Conservation (phyloP, 73 alveolate species). For the Urostyla sp. region DNA sequence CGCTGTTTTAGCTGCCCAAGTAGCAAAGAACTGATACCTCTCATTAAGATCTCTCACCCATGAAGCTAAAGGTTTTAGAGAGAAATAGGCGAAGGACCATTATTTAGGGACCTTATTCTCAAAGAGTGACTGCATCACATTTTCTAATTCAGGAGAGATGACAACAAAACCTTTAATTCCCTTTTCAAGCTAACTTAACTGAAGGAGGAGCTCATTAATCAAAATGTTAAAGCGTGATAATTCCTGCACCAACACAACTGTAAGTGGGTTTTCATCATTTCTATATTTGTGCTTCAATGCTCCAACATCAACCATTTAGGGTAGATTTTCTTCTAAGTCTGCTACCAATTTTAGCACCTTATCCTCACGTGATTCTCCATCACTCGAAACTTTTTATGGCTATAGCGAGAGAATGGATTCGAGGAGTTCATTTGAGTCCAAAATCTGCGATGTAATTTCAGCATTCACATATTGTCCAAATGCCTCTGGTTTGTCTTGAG, state of each 20-base stretch:
- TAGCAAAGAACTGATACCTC: constrained; percentile 94
- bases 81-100: constrained; percentile 95
- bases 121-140: constrained; percentile 90
- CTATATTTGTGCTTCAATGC: constrained; percentile 93
- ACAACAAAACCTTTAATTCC: constrained; percentile 98
- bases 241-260: constrained; percentile 98
- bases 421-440: constrained; percentile 94
- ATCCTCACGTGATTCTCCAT: constrained; percentile 89
- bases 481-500: constrained; percentile 86
- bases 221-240: constrained; percentile 95
- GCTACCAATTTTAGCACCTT: constrained; percentile 83
- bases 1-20: constrained; percentile 95
- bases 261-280: constrained; percentile 95
- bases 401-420: constrained; percentile 89
- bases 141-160: constrained; percentile 97
- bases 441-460: constrained; percentile 95
- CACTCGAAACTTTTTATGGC: constrained; percentile 92
- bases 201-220: constrained; percentile 79
- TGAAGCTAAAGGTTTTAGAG: constrained; percentile 97
- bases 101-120: constrained; percentile 94
- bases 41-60: constrained; percentile 97
- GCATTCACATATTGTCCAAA: constrained; percentile 99
- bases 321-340: constrained; percentile 89
- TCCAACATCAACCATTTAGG: constrained; percentile 91
- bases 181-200: constrained; percentile 90